Evolutionary conservation across 23 red algal genomes (phyloP), one percentile per base, ranked within the genome.

Genomic region (Gracilaria caudata): DNA sequence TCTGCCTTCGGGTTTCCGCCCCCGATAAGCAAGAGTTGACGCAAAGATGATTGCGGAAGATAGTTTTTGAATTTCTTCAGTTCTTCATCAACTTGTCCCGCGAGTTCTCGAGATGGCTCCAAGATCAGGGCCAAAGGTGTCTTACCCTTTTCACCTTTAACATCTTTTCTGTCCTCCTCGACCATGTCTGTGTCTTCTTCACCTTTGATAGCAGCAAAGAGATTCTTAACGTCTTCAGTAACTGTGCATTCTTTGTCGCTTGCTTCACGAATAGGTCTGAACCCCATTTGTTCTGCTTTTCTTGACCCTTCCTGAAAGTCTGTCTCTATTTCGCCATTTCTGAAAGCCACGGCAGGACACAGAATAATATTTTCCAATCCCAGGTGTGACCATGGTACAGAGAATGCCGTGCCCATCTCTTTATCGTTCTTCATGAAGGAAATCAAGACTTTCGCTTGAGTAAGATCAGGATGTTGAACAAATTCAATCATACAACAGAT

Each of bases 21-120:
- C 28, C 89, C 80, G 51, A 85, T 90, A 13, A 92, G 72, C 39
- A 86, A 65, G 34, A 94, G 33, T 51, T 75, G 74, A 20, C 79
- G 83, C 28, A 73, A 61, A 40, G 81, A 45, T 77, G 46, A 38
- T 25, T 56, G 34, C n/a, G 74, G 65, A 45, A 97, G 64, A 35
- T 87, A 74, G 33, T 81, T 80, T 28, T 71, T 64, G 39, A 97
- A 86, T 44, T 93, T 92, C 37, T 26, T 78, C 26, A 97, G 24
- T 70, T 97, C 94, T 25, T 86, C 71, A 23, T 92, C 46, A 45
- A 97, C 94, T 78, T 97, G 94, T 51, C 80, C 80, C 10, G 94
- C 94, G 37, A 97, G 80, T 70, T 97, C 94, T 41, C 94, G 77
- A 25, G 88, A 84, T 16, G 94, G 94, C 51, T 97, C 94, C 72